Conservation (phyloP, 192 early-diverging fungal species). For the Backusella liffmaniae region DNA sequence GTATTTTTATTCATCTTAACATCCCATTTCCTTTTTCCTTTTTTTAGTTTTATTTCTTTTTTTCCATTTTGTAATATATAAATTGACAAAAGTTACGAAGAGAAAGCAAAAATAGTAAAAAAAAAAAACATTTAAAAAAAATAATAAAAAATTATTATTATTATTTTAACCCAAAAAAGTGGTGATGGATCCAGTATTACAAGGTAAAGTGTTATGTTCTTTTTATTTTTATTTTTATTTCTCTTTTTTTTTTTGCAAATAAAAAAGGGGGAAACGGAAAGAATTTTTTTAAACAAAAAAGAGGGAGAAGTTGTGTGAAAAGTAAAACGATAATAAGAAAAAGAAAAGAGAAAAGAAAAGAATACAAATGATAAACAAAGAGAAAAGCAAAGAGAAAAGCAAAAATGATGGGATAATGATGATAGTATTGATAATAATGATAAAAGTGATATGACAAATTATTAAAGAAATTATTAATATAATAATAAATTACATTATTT, state of each 20-base stretch:
- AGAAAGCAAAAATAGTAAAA: background rate
- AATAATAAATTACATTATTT: constrained; percentile 1
- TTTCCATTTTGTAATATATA: constrained; percentile 8
- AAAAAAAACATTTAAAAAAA: background rate
- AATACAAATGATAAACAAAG: background rate
- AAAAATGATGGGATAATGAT: constrained; percentile 4
- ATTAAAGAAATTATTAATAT: background rate
- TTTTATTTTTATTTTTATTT: background rate
- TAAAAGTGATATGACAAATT: background rate
- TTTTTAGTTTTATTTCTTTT: constrained; percentile 7
- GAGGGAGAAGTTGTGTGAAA: background rate
- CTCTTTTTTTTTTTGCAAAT: background rate
- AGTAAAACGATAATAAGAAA: background rate
- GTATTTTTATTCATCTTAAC: background rate
- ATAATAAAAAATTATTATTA: background rate
- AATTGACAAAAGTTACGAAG: background rate
- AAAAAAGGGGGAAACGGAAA: background rate
- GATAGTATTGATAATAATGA: background rate
- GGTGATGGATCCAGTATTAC: constrained; percentile 1
- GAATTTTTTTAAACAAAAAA: constrained; percentile 6
- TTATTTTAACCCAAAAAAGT: constrained; percentile 5
- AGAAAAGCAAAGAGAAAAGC: background rate
- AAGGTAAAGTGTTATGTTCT: background rate
- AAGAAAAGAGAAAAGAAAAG: background rate
- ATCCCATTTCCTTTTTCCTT: constrained; percentile 5